Base-by-base conservation (phyloP, 148 eudicot species). In the Fagopyrum tataricum region DNA sequence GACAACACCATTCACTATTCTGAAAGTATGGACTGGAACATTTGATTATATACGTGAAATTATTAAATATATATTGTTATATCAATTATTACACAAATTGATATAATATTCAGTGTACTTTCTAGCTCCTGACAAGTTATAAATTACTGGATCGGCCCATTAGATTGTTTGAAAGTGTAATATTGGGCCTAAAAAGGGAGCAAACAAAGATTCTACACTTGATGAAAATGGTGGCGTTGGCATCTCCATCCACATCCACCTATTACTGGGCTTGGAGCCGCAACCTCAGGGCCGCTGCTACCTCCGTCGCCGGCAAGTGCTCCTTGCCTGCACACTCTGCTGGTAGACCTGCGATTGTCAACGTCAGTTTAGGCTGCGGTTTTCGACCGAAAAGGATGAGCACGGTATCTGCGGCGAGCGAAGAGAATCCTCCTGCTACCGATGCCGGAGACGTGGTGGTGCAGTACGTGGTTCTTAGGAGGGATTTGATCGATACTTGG, bases 401-500 rank as follows among this genome's bases (percentile, higher is more conserved):
- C 42, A 26, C 43, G 17, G 67, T 14, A 4, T 62, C 67, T 24
- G 66, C 40, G 66, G 67, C 15, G 15, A 59, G 9, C 40, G 39
- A 59, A 39, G 61, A 5, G 26, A 20, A 55, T 20, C 11, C 61
- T 18, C 61, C 31, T 9, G 66, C 39, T 31, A 20, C 4, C 42
- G 67, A 55, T 51, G 69, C 61, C 70, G 72, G 75, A 39, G 97
- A 85, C 55, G 83, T 83, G 46, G 17, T 89, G 72, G 83, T 92
- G 6, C 97, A 92, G 82, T 92, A 92, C 79, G 88, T 92, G 58
- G 97, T 92, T 43, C 80, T 92, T 58, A 81, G 97, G 77, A 83
- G 92, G 70, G 97, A 92, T 74, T 69, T 92, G 9, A 84, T 92
- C 18, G 92, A 92, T 73, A 77, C 81, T 23, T 92, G 97, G 97